Base-by-base conservation (phyloP, 2,329 filamentous ascomycete genomes). In the Lecanicillium sp. region DNA sequence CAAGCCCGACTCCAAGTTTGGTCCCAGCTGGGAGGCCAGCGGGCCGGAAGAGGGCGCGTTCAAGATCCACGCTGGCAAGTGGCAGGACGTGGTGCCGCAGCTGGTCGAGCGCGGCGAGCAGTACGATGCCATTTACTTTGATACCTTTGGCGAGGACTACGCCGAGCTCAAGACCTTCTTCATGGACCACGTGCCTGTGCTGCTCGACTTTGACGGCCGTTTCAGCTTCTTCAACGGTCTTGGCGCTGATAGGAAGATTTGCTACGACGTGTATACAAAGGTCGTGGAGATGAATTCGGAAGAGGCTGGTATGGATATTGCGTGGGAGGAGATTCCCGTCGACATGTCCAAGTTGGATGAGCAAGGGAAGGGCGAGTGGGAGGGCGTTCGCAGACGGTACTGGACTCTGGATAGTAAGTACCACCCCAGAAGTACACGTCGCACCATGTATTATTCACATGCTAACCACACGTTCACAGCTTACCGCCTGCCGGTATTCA, bases 81-180 rank as follows among this genome's bases (percentile, higher is more conserved):
- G 88, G 88, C 88, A 94, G 60, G 84, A 92, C 43, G 64, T 92
- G 0, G 67, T 89, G 13, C 83, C 81, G 0, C 65, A 67, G 36
- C 66, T 94, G 7, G 64, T 90, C 1, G 74, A 77, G 43, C 64
- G 77, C 29, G 84, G 83, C 9, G 73, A 83, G 51, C 65, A 79
- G 11, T 89, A 90, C 54, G 86, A 94, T 55, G 86, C 83, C 19
- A 87, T 98, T 49, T 98, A 97, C 67, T 97, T 96, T 55, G 92
- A 98, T 57, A 98, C 92, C 0, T 97, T 97, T 59, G 92, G 88
- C 6, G 92, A 98, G 64, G 86, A 92, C 46, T 98, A 97, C 61
- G 69, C 71, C 3, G 85, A 90, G 57, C 77, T 97, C 19, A 82
- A 83, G 33, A 71, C 80, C 43, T 96, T 97, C 66, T 95, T 97